Base-by-base conservation (phyloP, 2,329 filamentous ascomycete genomes). In the Cladophialophora bantiana region DNA sequence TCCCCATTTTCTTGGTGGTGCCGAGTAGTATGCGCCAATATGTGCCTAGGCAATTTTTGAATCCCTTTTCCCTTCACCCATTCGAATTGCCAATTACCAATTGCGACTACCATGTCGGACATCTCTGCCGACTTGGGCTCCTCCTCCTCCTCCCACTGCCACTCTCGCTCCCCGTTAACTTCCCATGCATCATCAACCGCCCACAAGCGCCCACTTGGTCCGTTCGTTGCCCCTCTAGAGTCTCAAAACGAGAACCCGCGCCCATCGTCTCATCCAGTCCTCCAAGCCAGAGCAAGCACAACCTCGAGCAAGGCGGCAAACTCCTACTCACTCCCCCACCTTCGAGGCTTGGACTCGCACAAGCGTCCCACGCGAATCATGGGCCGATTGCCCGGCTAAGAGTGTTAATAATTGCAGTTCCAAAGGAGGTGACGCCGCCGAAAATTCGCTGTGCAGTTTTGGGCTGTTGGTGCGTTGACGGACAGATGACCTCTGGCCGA, bases 331-430 rank as follows among this genome's bases (percentile, higher is more conserved):
- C 36, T 40, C 36, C 36, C 12, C 26, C 45, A 18, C 45, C 45
- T 26, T 50, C 45, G 45, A 50, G 45, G 45, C 45, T 50, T 50
- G 26, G 45, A 50, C 45, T 50, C 45, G 20, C 18, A 50, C 45
- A 50, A 50, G 45, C 45, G 45, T 50, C 45, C 45, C 45, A 26
- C 45, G 26, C 15, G 9, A 20, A 26, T 26, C 26, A 26, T 26
- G 26, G 26, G 26, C 26, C 26, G 26, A 26, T 2, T 26, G n/a
- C 3, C 26, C 26, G 26, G 26, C 26, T 3, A 26, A 26, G 26
- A 26, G 26, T 26, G 26, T 26, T 26, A 26, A 26, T 26, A 50
- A 50, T 50, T 50, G 20, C 45, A 4, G 18, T 50, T 50, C 45
- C 18, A 18, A 50, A 50, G 26, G 7, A 50, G 18, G 45, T 26